Evolutionary conservation across 2,329 filamentous ascomycete genomes (phyloP).

Genomic region (Periconia macrospinosa): DNA sequence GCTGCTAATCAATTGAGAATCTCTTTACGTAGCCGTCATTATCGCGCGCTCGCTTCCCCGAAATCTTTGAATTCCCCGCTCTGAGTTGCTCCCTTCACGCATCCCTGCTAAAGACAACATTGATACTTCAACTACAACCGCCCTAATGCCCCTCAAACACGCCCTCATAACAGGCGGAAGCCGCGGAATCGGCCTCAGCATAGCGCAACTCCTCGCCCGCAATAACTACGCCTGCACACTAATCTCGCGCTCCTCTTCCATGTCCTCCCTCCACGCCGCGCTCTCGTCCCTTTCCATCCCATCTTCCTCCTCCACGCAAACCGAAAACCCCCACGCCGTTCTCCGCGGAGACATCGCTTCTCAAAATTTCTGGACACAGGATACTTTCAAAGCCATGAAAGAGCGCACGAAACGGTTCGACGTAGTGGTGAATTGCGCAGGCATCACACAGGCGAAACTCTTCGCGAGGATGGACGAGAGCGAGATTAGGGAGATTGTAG

Average conservation of each 20-base stretch:
- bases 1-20: too few relatives aligned
- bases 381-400: neutral
- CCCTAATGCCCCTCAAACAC: constrained; percentile 16
- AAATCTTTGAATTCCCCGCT: too few relatives aligned
- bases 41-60: too few relatives aligned
- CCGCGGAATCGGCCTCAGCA: constrained; percentile 43
- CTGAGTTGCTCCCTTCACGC: neutral
- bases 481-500: constrained; percentile 61
- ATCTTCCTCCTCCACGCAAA: constrained; percentile 1
- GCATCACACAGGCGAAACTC: constrained; percentile 67
- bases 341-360: constrained; percentile 31
- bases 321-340: constrained; percentile 17
- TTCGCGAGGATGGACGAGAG: constrained; percentile 58
- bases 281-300: constrained; percentile 18
- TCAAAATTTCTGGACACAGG: constrained; percentile 25
- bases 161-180: constrained; percentile 43
- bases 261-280: constrained; percentile 24
- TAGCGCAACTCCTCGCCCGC: constrained; percentile 36
- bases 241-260: constrained; percentile 31
- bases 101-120: neutral
- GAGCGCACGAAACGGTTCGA: constrained; percentile 19
- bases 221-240: constrained; percentile 34
- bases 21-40: neutral
- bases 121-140: neutral
- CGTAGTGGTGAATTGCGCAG: constrained; percentile 79